Percentiles rank a stretch among this genome's conserved stretches.
Conservation (phyloP, 169 alveolate genomes). For the Cystoisospora suis region DNA sequence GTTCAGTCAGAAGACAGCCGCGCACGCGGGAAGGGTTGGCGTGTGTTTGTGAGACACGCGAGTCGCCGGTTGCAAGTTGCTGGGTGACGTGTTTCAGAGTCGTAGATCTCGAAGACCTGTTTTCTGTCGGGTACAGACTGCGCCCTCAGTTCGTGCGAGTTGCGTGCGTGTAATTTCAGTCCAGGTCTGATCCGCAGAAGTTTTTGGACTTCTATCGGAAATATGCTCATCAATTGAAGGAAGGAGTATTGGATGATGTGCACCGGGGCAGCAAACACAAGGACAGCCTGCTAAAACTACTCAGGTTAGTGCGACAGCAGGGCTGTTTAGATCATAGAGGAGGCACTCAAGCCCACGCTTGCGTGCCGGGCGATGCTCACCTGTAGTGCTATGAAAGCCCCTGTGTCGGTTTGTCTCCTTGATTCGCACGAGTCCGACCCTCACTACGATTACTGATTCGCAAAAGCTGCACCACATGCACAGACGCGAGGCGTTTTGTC, state of each 20-base stretch:
- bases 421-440: too few species aligned
- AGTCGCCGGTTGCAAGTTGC: background rate
- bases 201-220: conserved; percentile 82
- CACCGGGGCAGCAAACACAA: conserved; percentile 56
- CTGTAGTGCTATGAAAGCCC: too few species aligned
- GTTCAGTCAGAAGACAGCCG: too few species aligned
- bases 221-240: conserved; percentile 85
- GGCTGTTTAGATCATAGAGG: too few species aligned
- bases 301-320: too few species aligned
- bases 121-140: background rate
- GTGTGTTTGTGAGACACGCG: background rate
- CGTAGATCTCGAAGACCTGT: background rate
- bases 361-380: too few species aligned
- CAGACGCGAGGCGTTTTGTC: too few species aligned
- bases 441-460: too few species aligned
- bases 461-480: too few species aligned
- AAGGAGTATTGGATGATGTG: conserved; percentile 69
- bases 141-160: background rate
- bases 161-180: conserved; percentile 28
- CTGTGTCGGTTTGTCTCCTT: too few species aligned
- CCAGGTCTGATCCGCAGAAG: conserved; percentile 81
- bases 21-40: too few species aligned
- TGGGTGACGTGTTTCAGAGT: background rate
- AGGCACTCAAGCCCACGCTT: too few species aligned
- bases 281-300: conserved; percentile 57